Conservation (phyloP, 345 rosid genomes). For the Syzygium aqueum region DNA sequence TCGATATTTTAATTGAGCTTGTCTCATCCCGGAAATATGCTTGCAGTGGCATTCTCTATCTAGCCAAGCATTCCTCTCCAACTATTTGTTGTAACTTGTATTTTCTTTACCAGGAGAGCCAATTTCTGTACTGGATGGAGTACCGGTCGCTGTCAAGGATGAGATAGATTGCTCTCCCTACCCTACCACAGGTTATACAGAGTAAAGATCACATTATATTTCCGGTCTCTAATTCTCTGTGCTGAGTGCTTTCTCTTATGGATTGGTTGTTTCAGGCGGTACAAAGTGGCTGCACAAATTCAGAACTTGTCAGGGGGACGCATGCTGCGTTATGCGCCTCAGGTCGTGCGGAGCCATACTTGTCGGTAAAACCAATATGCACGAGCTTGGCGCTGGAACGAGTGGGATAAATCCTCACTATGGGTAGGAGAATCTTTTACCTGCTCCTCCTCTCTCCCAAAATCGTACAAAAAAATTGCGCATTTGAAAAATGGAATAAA, state of each 20-base stretch:
- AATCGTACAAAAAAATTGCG: neutral
- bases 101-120: slow-evolving; percentile 34
- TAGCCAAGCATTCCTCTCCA: neutral
- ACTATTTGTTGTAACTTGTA: neutral
- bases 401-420: slow-evolving; percentile 78
- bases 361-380: slow-evolving; percentile 76
- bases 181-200: slow-evolving; percentile 53
- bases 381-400: slow-evolving; percentile 77
- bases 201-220: neutral
- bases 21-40: neutral
- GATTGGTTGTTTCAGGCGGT: slow-evolving; percentile 30
- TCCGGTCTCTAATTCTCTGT: neutral
- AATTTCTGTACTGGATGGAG: slow-evolving; percentile 60
- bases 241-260: neutral
- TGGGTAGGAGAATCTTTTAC: slow-evolving; percentile 22
- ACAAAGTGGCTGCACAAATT: slow-evolving; percentile 64
- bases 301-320: slow-evolving; percentile 45
- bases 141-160: slow-evolving; percentile 65
- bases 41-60: neutral
- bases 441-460: neutral
- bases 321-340: slow-evolving; percentile 48
- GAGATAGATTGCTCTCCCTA: slow-evolving; percentile 73
- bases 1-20: neutral
- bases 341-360: slow-evolving; percentile 57
- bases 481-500: neutral